Evolutionary conservation across 1,139 yeast species (phyloP), one percentile per base, ranked within the genome.

Genomic region (Blastobotrys raffinosifermentans): DNA sequence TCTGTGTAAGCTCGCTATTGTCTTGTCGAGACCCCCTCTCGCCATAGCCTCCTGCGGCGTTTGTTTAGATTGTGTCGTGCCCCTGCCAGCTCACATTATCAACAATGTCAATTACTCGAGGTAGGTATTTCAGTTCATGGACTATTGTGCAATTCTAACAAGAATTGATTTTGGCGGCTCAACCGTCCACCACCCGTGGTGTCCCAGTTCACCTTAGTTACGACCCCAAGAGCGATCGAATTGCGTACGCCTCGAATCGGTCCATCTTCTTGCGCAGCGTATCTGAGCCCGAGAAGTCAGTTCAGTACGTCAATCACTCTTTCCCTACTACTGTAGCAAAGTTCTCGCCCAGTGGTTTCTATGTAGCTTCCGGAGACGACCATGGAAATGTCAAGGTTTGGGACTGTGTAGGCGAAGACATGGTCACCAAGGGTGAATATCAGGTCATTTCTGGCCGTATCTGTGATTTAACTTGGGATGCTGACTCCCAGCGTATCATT

Each of bases 351-450:
- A 78, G 89, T 10, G 97, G 98, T 1, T 81, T 71, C 60, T 89
- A 85, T 59, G 66, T 91, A 21, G 96, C 96, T 2, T 82, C 94
- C 2, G 98, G 96, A 31, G 99, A 91, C 55, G 86, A 79, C 49
- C 64, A 79, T 8, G 98, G 98, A 19, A 74, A 75, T 44, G 91
- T 91, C 33, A 82, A 84, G 50, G 75, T 91, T 31, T 89, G 97
- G 96, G 94, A 86, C 53, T 68, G 77, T 29, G 72, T 65, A 4
- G 70, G 72, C 15, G 76, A 72, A 27, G 87, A 80, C 43, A 71
- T 80, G 40, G 59, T 69, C 19, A 64, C 85, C 36, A 89, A 89
- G 61, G 80, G 89, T 41, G 96, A 89, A 51, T 85, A 78, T 57
- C 85, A 75, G 49, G 77, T 87, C 22, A 73, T 91, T 45, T 74